Evolutionary conservation across 257 asterid species (phyloP), one percentile per base, ranked within the genome.

Genomic region (Parsonsia alboflavescens): DNA sequence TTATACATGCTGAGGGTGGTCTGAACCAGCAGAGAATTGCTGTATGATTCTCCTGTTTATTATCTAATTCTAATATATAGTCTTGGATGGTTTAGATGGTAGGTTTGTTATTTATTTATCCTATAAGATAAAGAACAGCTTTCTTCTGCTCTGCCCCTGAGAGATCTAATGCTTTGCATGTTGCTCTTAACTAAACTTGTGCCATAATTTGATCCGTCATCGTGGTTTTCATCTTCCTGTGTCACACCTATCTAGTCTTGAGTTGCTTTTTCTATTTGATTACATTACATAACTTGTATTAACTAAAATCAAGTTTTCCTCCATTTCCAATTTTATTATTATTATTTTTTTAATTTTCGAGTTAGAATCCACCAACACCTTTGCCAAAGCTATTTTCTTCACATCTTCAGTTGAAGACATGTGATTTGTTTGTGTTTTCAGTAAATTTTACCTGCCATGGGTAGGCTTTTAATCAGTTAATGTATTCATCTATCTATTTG

Each of bases 1-100:
- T 95, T 81, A 95, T 95, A 84, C 99, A 95, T 75, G 99, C 98
- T 7, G 99, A 95, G 85, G 99, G 99, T 77, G 99, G 99, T 77
- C 89, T 95, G 80, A 95, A 95, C 85, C 99, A 95, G 86, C 98
- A 95, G 85, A 83, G 99, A 72, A 92, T 95, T 83, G 98, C 99
- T 71, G 99, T 95, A 90, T 42, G 97, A 70, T 46, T 73, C 73
- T 41, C 66, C 42, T 44, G 53, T 22, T 57, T 19, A 52, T 66
- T 72, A 2, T 26, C 15, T 22, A 16, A 7, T 59, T 22, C 64
- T 17, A 6, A 26, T 72, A 71, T 13, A 24, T 22, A 19, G 22
- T 42, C 21, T 21, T 17, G 62, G 46, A 52, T 10, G 0, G 39
- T 63, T 39, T 30, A 21, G 19, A 22, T 17, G 4, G 10, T 64